Base-by-base conservation (phyloP, 1,284 basidiomycete genomes). In the Sparassis latifolia region DNA sequence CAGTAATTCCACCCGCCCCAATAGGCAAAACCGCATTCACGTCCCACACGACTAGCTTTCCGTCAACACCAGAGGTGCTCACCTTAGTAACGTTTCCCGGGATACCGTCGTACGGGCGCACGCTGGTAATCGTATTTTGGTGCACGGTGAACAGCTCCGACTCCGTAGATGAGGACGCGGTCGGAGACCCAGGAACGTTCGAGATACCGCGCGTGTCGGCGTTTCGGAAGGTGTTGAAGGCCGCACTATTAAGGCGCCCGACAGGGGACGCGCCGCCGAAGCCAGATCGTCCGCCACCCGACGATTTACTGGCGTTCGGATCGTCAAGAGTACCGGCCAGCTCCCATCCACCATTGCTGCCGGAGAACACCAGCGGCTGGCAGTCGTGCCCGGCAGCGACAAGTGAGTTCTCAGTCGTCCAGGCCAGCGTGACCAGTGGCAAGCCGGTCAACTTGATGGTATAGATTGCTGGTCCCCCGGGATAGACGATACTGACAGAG, bases 331-430 rank as follows among this genome's bases (percentile, higher is more conserved):
- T 89, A n/a, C 90, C 85, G 46, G 80, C 70, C 50, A 81, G 71
- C 47, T 78, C 72, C 93, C 93, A 97, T 2, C 89, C 89, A 4
- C 56, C 70, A 48, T 77, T 73, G 43, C 75, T 77, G 7, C 92
- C 92, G 2, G 80, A 76, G 70, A 92, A 94, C 30, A 96, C 80
- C 33, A 95, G 74, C 0, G 97, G 97, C 68, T 97, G 93, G 71
- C 97, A 99, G 66, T 99, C 97, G 70, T 99, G 96, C 0, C 97
- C 97, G 0, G 94, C 97, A 0, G 92, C 94, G 35, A 99, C 79
- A 57, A 97, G 69, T 6, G 80, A 71, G 51, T 84, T 77, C 68
- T 97, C 94, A 31, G 82, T 77, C 1, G 85, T 87, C 82, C 93
- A 99, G 9, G 85, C 75, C 35, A 97, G 79, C 28, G 90, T 85